phyloP scores from a whole-genome alignment of 805 yeast genomes.

The Wickerhamomyces bovis region DNA sequence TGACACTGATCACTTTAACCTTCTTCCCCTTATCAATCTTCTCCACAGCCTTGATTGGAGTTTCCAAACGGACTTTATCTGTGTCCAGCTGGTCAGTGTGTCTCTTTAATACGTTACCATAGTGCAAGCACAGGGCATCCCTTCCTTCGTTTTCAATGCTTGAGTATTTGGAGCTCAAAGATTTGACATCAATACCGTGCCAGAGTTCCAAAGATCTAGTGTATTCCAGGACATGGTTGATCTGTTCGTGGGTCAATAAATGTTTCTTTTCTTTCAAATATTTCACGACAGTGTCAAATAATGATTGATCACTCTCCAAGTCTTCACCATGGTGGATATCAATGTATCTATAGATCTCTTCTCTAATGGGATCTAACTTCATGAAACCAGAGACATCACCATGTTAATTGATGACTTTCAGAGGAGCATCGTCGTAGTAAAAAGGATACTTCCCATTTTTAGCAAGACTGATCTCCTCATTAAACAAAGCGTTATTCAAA shows the following conservation, averaged over 20 bases:
- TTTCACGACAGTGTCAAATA: constrained; percentile 40
- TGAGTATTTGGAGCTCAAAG: constrained; percentile 62
- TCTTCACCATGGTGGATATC: constrained; percentile 50
- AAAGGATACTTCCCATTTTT: constrained; percentile 13
- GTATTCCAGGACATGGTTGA: constrained; percentile 43
- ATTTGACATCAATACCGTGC: constrained; percentile 70
- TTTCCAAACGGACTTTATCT: constrained; percentile 32
- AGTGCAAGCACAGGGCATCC: constrained; percentile 60
- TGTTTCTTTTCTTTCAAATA: constrained; percentile 42
- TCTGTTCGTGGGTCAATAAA: constrained; percentile 47
- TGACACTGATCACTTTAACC: constrained; percentile 21
- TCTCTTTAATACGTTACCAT: constrained; percentile 44
- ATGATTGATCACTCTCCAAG: constrained; percentile 46
- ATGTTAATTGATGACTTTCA: constrained; percentile 23
- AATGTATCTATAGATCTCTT: constrained; percentile 54
- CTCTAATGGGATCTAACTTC: constrained; percentile 37
- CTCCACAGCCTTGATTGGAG: constrained; percentile 37
- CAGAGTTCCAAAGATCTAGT: constrained; percentile 63
- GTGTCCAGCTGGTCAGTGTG: constrained; percentile 35
- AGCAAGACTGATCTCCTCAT: constrained; percentile 31
- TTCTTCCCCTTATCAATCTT: constrained; percentile 23
- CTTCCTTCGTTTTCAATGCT: constrained; percentile 72
- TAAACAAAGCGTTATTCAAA: constrained; percentile 56
- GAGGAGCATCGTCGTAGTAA: constrained; percentile 43
- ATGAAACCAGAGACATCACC: constrained; percentile 29